A percentile compares a stretch with the other conserved stretches of the same genome.
Conservation (phyloP, 2,329 filamentous ascomycete species). For the Blumeriella jaapii region DNA sequence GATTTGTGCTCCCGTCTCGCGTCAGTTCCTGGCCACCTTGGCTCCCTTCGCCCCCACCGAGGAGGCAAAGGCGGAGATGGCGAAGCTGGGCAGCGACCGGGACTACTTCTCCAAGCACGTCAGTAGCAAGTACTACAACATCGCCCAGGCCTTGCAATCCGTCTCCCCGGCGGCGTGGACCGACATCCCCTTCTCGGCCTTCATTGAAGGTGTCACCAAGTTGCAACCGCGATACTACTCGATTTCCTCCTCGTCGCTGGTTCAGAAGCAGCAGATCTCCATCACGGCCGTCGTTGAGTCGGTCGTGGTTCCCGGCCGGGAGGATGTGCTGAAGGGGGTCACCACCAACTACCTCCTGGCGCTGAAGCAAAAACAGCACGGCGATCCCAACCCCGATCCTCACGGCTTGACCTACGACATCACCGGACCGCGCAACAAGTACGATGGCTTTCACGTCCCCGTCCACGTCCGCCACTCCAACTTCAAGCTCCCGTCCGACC, state of each 20-base stretch:
- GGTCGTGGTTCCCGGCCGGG: constrained; percentile 62
- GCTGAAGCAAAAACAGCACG: constrained; percentile 93
- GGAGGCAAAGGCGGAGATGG: constrained; percentile 73
- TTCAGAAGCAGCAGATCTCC: constrained; percentile 89
- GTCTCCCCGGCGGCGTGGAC: constrained; percentile 69
- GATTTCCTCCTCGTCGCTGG: constrained; percentile 90
- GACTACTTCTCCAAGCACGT: constrained; percentile 90
- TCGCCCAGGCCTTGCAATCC: constrained; percentile 69
- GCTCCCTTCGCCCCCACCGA: constrained; percentile 86
- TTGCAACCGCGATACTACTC: constrained; percentile 98
- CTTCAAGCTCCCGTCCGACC: constrained; percentile 96
- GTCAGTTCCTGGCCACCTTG: constrained; percentile 82
- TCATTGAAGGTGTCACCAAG: constrained; percentile 89
- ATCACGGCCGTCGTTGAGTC: constrained; percentile 93
- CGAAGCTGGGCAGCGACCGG: constrained; percentile 81
- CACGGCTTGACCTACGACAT: constrained; percentile 82
- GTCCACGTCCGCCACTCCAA: constrained; percentile 97
- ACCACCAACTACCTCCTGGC: constrained; percentile 94
- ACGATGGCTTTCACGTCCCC: constrained; percentile 87
- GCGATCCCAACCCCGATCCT: constrained; percentile 67
- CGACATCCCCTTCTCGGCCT: constrained; percentile 81
- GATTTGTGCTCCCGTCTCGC: constrained; percentile 87
- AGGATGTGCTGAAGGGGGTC: constrained; percentile 77
- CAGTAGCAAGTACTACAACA: constrained; percentile 71
- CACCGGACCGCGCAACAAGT: constrained; percentile 86